Evolutionary conservation across 2,329 filamentous ascomycete genomes (phyloP).

Genomic region (Herpotrichia juniperi): DNA sequence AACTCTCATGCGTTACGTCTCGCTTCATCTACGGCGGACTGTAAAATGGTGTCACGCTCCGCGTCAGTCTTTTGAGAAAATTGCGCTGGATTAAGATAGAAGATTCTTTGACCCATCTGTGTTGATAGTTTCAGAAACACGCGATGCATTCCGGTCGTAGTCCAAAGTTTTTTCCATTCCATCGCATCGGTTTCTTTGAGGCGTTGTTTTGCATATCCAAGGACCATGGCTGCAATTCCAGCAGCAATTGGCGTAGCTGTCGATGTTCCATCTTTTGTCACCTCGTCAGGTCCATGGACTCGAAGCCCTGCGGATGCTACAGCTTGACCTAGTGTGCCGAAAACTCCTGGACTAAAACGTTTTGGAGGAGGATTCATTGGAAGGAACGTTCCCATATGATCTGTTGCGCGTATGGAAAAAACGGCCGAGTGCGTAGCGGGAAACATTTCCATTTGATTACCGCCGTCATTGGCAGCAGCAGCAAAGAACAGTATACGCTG

Average conservation of each 20-base stretch:
- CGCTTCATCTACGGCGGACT: no score
- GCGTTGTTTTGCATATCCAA: background rate
- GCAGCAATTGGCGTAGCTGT: background rate
- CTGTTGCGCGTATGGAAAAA: background rate
- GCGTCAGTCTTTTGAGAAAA: background rate
- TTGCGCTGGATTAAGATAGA: background rate
- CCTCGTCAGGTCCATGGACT: background rate
- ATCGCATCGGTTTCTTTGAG: background rate
- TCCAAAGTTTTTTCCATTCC: background rate
- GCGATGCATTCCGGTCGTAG: background rate
- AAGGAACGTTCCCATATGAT: background rate
- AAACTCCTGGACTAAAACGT: background rate
- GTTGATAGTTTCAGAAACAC: background rate
- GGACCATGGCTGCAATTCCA: background rate
- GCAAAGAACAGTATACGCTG: background rate
- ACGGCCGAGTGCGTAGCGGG: background rate
- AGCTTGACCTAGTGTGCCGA: background rate
- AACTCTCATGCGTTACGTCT: no score
- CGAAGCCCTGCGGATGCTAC: background rate
- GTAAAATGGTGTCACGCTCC: no score
- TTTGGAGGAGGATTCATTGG: background rate
- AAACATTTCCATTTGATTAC: background rate
- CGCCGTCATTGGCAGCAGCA: background rate
- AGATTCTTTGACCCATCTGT: background rate
- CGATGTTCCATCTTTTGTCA: background rate